Base-by-base conservation (phyloP, 2,329 filamentous ascomycete species). In the Waltergamsia citrina region DNA sequence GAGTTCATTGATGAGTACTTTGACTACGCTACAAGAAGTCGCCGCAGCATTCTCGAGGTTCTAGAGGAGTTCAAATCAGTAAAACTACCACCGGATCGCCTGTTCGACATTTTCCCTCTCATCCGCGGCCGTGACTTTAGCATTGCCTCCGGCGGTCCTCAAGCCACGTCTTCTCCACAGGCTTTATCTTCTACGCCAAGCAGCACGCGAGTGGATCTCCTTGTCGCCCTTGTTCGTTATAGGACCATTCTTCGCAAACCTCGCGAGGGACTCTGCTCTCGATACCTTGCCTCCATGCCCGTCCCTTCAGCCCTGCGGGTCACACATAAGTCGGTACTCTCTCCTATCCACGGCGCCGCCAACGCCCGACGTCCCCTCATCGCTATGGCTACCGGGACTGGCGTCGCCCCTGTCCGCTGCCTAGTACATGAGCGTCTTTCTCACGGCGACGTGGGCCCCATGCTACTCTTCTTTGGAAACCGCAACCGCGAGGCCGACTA, bases 41-140 rank as follows among this genome's bases (percentile, higher is more conserved):
- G 87, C 22, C 80, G 92, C 22, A 93, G 84, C 38, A 94, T 96
- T 37, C 65, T 98, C 6, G 92, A 98, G 57, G 81, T 94, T 4
- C 70, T 98, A 19, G 79, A 90, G 37, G 92, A 98, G 46, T 98
- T 98, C 47, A 73, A 82, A 27, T 81, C 75, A 0, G 81, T 96
- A 35, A 80, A 79, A 41, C 76, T 98, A 3, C 88, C 92, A 0
- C 84, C 79, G 59, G 65, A 81, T 36, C 75, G 80, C 32, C 68
- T 81, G 2, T 68, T 84, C 8, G 76, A 80, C 35, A 67, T 88
- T 12, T 79, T 98, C 35, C 92, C 92, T 0, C 49, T 79, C 4
- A 80, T 96, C 30, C 78, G 86, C n/a, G 82, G 80, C n/a, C 74
- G 92, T 6, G 84, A 94, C 46, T 98, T 94, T 53, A 95, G 88